Evolutionary conservation across 768 basidiomycete species (phyloP).

Genomic region (Serpula lacrymans): DNA sequence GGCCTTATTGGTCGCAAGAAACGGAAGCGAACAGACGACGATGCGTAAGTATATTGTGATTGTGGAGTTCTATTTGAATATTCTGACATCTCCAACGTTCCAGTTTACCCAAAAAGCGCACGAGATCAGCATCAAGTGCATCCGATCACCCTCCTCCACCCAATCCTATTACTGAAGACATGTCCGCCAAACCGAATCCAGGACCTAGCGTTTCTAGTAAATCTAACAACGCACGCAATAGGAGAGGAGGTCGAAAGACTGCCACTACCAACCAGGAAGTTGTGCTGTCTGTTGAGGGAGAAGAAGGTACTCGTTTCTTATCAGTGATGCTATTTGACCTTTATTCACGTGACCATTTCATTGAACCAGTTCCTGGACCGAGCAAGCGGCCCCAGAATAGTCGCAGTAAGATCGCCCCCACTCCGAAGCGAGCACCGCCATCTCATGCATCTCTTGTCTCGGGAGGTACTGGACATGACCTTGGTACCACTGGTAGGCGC

Average conservation of each 20-base stretch:
- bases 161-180: slow-evolving; percentile 35
- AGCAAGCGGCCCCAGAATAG: slow-evolving; percentile 39
- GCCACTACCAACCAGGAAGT: slow-evolving; percentile 18
- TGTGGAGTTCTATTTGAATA: background rate
- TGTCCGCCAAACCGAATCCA: slow-evolving; percentile 29
- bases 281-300: slow-evolving; percentile 43
- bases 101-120: slow-evolving; percentile 64
- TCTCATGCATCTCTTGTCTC: slow-evolving; percentile 24
- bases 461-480: slow-evolving; percentile 39
- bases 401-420: slow-evolving; percentile 29
- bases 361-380: slow-evolving; percentile 30
- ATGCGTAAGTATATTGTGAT: slow-evolving; percentile 46
- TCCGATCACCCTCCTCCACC: slow-evolving; percentile 54
- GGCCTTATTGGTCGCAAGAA: slow-evolving; percentile 50
- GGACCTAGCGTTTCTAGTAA: slow-evolving; percentile 12
- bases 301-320: slow-evolving; percentile 49
- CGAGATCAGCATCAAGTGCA: slow-evolving; percentile 68
- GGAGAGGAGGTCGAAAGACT: slow-evolving; percentile 24
- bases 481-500: slow-evolving; percentile 46
- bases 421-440: slow-evolving; percentile 27
- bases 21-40: slow-evolving; percentile 74
- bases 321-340: slow-evolving; percentile 21
- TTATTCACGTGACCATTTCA: slow-evolving; percentile 38
- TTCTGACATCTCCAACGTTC: slow-evolving; percentile 11
- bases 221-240: slow-evolving; percentile 25